phyloP scores from a whole-genome alignment of 371 early-diverging fungal genomes.

The Mucor mucedo region DNA sequence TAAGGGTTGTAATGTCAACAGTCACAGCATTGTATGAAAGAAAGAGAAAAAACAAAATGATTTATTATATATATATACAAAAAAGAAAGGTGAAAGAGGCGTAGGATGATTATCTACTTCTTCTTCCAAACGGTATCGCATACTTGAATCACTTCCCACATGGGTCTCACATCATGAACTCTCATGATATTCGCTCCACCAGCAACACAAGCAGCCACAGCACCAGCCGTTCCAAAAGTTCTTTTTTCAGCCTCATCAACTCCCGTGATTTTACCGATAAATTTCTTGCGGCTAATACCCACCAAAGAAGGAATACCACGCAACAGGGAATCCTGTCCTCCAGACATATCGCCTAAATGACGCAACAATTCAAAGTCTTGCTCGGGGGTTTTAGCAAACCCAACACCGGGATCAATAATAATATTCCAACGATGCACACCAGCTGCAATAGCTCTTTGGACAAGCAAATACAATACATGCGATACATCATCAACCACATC shows the following conservation, averaged over 20 bases:
- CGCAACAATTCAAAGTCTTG: constrained; percentile 90
- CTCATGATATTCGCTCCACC: constrained; percentile 87
- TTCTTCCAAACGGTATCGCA: constrained; percentile 77
- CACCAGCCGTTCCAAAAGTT: constrained; percentile 93
- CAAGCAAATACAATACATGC: constrained; percentile 65
- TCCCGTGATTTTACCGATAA: constrained; percentile 80
- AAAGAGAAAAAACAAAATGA: too few species aligned
- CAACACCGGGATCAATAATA: constrained; percentile 95
- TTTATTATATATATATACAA: background rate
- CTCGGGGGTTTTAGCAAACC: constrained; percentile 90
- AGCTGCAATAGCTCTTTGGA: constrained; percentile 70
- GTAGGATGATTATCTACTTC: background rate
- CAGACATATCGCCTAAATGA: constrained; percentile 66
- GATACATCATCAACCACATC: constrained; percentile 80
- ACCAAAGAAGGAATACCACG: constrained; percentile 84
- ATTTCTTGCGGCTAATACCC: constrained; percentile 87
- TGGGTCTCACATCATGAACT: constrained; percentile 94
- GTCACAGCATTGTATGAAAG: background rate
- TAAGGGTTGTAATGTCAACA: background rate
- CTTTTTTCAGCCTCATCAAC: constrained; percentile 76
- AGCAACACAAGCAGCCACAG: constrained; percentile 87
- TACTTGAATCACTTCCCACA: constrained; percentile 86
- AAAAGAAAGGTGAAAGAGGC: background rate
- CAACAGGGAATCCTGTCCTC: constrained; percentile 55
- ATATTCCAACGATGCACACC: constrained; percentile 96